Evolutionary conservation across 2,329 filamentous ascomycete species (phyloP).

Genomic region (Colletotrichum gigasporum): DNA sequence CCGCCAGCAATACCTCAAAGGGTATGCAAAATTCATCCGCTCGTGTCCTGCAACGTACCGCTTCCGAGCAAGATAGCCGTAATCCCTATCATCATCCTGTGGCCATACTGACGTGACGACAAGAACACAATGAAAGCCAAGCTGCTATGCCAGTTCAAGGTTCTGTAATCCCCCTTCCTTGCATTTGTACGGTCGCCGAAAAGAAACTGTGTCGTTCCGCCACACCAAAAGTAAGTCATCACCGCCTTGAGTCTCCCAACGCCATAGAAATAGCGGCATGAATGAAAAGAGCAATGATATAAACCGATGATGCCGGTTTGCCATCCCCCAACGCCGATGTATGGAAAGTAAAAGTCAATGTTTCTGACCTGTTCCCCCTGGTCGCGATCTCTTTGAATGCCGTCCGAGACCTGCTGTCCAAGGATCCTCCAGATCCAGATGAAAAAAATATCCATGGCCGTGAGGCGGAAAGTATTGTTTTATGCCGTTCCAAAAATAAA

Average conservation of each 20-base stretch:
- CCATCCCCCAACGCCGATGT: conserved; percentile 22
- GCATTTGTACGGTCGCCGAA: conserved; percentile 9
- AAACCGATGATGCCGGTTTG: conserved; percentile 8
- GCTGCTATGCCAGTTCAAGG: conserved; percentile 27
- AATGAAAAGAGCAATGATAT: conserved; percentile 6
- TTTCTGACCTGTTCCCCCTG: background rate
- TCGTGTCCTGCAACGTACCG: conserved; percentile 1
- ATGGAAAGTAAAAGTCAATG: conserved; percentile 11
- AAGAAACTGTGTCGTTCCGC: background rate
- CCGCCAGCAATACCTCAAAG: conserved; percentile 10
- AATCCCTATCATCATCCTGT: background rate
- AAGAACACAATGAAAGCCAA: conserved; percentile 28
- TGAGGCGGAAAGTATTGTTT: conserved; percentile 7
- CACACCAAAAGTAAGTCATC: background rate
- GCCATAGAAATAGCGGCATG: background rate
- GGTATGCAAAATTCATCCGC: background rate
- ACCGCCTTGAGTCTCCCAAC: background rate
- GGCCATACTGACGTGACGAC: background rate
- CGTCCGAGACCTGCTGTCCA: background rate
- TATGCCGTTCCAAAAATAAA: background rate
- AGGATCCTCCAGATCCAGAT: background rate
- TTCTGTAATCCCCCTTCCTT: conserved; percentile 27
- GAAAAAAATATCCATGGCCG: conserved; percentile 19
- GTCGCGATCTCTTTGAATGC: background rate
- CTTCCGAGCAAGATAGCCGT: background rate